Base-by-base conservation (phyloP, 805 yeast genomes). In the Vanderwaltozyma yarrowii region DNA sequence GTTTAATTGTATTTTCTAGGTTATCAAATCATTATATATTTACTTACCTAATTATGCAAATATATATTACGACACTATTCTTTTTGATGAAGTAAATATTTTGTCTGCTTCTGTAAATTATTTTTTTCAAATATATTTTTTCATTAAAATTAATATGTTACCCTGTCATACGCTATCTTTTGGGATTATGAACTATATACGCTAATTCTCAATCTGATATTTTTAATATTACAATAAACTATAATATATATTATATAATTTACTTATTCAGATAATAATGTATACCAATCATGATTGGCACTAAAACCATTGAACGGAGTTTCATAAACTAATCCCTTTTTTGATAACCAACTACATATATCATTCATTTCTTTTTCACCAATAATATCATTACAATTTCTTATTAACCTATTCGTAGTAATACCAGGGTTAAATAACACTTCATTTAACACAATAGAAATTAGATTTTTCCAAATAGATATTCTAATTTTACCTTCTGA, bases 401-500 rank as follows among this genome's bases (percentile, higher is more conserved):
- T n/a, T 7, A 43, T 38, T 43, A 66, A 28, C 28, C 42, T 36
- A 8, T 40, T 36, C 17, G 46, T 19, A 30, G 64, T 50, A 3
- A 75, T 64, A 5, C 84, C 85, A 0, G 88, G 87, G 29, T 69
- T 62, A 40, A 73, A 65, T 6, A 73, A 62, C 9, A 77, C 54
- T 5, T 66, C 61, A 32, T 65, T 52, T 0, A 76, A 39, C 0
- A 80, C 45, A 10, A 74, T 64, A 17, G 69, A 60, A 0, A 80
- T 55, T 1, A 80, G 56, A 36, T 66, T 69, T 12, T 60, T 58
- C 94, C 95, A 88, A 6, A 85, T 58, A 0, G 52, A 50, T 19
- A 54, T 59, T 43, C 80, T 77, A 31, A 87, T 67, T 20, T 66
- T 56, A 2, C 94, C 89, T 24, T 64, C 56, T 27, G 79, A 56